phyloP scores from a whole-genome alignment of 2,329 filamentous ascomycete genomes.

The Penicillium sp. region DNA sequence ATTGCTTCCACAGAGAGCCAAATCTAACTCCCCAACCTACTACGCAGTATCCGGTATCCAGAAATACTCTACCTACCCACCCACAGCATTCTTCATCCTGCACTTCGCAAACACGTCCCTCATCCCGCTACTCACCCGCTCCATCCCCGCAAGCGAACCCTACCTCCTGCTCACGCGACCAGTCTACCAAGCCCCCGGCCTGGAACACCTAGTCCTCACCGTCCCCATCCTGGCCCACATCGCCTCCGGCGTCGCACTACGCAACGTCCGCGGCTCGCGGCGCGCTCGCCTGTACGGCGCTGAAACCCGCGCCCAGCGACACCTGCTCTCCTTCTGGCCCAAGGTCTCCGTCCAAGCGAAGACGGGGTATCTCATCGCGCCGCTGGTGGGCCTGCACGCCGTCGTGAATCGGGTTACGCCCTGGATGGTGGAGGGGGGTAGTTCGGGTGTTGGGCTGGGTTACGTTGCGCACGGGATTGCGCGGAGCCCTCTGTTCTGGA shows the following conservation, averaged over 20 bases:
- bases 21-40: neutral
- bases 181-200: conserved; percentile 81
- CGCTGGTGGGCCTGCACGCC: conserved; percentile 70
- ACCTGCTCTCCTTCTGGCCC: conserved; percentile 64
- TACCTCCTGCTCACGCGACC: conserved; percentile 90
- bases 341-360: conserved; percentile 67
- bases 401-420: conserved; percentile 77
- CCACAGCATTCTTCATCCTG: conserved; percentile 72
- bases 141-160: conserved; percentile 73
- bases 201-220: conserved; percentile 78
- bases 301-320: conserved; percentile 56
- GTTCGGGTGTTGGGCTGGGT: conserved; percentile 78
- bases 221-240: conserved; percentile 76
- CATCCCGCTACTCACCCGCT: conserved; percentile 73
- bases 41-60: conserved; percentile 71
- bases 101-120: conserved; percentile 82
- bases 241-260: conserved; percentile 72
- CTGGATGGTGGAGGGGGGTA: conserved; percentile 75
- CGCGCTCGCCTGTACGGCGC: conserved; percentile 76
- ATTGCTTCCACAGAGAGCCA: neutral
- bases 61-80: conserved; percentile 85
- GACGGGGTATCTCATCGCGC: conserved; percentile 70
- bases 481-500: conserved; percentile 66
- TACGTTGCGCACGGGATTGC: conserved; percentile 87
- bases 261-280: conserved; percentile 71